Base-by-base conservation (phyloP, 2,329 filamentous ascomycete species). In the Rosellinia necatrix region DNA sequence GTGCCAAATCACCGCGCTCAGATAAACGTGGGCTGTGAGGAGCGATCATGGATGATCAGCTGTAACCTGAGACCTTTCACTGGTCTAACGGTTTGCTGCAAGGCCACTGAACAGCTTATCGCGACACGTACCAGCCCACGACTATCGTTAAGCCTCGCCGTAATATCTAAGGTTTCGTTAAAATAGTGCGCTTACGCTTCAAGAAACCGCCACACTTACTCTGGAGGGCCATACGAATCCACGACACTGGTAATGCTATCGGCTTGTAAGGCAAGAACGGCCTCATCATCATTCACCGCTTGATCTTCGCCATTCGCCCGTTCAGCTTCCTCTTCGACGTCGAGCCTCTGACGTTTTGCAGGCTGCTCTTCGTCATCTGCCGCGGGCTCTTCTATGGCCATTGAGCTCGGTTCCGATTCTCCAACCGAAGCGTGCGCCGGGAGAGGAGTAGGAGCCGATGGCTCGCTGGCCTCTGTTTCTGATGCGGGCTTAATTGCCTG, bases 311-410 rank as follows among this genome's bases (percentile, higher is more conserved):
- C n/a, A n/a, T 66, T 60, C 34, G 56, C 41, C 5, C 55, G 61
- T 24, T 61, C 54, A 3, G 52, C 55, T 21, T 62, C 62, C 38
- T 66, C 64, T 9, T 69, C 64, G 24, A 53, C 40, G 7, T 69
- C 65, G 17, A 70, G 60, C n/a, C 68, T 64, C 42, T 64, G 70
- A 19, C 70, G 69, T 55, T 72, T 72, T 6, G 66, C 61, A 12
- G 68, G 66, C 22, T 70, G 69, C 29, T 67, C 68, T 24, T 70
- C 68, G 13, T 64, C 38, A 41, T 57, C 63, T 6, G 49, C 49
- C 22, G 64, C 58, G 8, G 61, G 64, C 21, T 64, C 56, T 17
- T 51, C 63, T 22, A 64, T 47, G 7, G 43, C 56, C 44, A 66
- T 53, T 1, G 63, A 58, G 27, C 64, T 60, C 24, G 59, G 30